Evolutionary conservation across 192 early-diverging fungal species (phyloP).

Genomic region (Dissophora globulifera): DNA sequence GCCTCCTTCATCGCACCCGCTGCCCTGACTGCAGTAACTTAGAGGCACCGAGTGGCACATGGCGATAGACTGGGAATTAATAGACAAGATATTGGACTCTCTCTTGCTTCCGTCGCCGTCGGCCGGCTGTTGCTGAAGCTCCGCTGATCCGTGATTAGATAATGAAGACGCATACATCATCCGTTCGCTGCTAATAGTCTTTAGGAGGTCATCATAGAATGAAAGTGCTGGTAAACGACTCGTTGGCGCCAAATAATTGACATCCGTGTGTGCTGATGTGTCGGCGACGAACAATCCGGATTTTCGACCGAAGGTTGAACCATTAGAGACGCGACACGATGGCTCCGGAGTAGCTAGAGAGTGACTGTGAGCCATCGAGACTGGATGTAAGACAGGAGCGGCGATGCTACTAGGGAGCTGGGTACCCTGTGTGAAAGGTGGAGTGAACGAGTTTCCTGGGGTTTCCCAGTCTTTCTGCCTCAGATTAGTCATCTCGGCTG

Average conservation of each 20-base stretch:
- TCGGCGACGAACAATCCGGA: neutral
- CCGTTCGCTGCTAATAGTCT: conserved; percentile 28
- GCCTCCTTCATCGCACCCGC: conserved; percentile 1
- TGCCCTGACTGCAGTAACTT: neutral
- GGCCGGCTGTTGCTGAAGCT: neutral
- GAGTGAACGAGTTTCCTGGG: too few relatives aligned
- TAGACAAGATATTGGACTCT: conserved; percentile 1
- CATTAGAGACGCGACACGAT: too few relatives aligned
- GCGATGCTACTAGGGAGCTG: too few relatives aligned
- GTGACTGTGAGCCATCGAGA: too few relatives aligned
- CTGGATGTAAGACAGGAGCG: too few relatives aligned
- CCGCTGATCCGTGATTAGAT: neutral
- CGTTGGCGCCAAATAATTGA: neutral
- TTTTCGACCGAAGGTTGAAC: too few relatives aligned
- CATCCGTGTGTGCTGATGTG: neutral
- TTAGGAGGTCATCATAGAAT: conserved; percentile 39
- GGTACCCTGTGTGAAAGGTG: too few relatives aligned
- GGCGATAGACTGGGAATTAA: conserved; percentile 10
- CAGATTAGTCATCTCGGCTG: too few relatives aligned
- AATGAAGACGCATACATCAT: conserved; percentile 24
- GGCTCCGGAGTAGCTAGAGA: too few relatives aligned
- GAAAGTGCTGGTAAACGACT: conserved; percentile 11
- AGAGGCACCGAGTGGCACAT: conserved; percentile 9
- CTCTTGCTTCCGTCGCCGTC: neutral
- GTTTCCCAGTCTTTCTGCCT: too few relatives aligned